phyloP scores from a whole-genome alignment of 805 yeast species.

The Nematodospora valgi region DNA sequence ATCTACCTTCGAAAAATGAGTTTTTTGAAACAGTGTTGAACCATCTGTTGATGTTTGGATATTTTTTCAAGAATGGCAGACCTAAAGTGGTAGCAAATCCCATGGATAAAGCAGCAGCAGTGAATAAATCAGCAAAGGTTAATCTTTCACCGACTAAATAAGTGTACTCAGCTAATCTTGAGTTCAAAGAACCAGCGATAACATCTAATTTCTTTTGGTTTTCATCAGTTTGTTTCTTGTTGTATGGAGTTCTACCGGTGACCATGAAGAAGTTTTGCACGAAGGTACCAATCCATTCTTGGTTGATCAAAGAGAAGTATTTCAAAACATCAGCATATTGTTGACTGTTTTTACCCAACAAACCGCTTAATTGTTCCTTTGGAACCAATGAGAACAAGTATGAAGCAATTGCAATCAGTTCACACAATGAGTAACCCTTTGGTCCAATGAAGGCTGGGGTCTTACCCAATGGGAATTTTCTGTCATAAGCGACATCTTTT shows the following conservation, averaged over 20 bases:
- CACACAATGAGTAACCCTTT: constrained; percentile 68
- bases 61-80: constrained; percentile 55
- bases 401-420: constrained; percentile 60
- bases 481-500: constrained; percentile 39
- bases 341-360: constrained; percentile 62
- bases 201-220: constrained; percentile 35
- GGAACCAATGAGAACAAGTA: constrained; percentile 28
- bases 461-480: constrained; percentile 61
- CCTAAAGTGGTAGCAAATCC: constrained; percentile 62
- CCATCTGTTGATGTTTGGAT: constrained; percentile 72
- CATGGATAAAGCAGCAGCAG: constrained; percentile 48
- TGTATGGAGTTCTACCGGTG: constrained; percentile 66
- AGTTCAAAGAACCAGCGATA: constrained; percentile 47
- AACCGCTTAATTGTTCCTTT: constrained; percentile 43
- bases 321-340: constrained; percentile 65
- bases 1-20: constrained; percentile 47
- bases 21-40: constrained; percentile 50
- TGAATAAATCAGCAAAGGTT: constrained; percentile 57
- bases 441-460: constrained; percentile 69
- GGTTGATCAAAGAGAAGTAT: constrained; percentile 76
- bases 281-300: constrained; percentile 53
- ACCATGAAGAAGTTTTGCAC: constrained; percentile 56
- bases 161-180: constrained; percentile 56
- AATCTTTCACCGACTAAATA: constrained; percentile 65
- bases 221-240: constrained; percentile 65